Percentiles rank a stretch among this genome's conserved stretches.
Evolutionary conservation across 108 stramenopile genomes (phyloP).

Genomic region (Fistulifera pelliculosa): DNA sequence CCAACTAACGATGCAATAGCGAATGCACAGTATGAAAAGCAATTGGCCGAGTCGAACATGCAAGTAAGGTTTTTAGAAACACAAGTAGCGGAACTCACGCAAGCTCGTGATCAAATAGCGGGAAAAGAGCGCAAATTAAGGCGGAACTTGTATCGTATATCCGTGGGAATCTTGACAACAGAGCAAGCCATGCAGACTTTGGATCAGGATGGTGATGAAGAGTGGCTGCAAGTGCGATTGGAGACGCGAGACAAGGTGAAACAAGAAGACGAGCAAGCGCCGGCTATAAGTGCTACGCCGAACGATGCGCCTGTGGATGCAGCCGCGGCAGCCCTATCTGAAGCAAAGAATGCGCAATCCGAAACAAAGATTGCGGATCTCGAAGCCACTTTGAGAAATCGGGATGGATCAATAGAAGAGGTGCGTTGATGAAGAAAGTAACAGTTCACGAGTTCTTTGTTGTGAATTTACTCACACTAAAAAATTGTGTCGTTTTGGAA

Average conservation of each 20-base stretch:
- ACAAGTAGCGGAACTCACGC: slow-evolving; percentile 44
- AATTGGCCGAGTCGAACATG: too few relatives aligned
- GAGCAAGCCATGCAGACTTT: slow-evolving; percentile 59
- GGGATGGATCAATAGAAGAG: slow-evolving; percentile 64
- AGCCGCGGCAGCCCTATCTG: background rate
- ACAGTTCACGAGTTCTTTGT: background rate
- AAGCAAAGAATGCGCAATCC: slow-evolving; percentile 9
- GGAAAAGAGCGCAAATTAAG: slow-evolving; percentile 63
- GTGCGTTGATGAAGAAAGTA: slow-evolving; percentile 21
- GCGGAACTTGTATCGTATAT: slow-evolving; percentile 71
- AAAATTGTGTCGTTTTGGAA: slow-evolving; percentile 7
- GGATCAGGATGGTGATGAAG: slow-evolving; percentile 36
- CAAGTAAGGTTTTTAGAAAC: too few relatives aligned
- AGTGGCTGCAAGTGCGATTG: slow-evolving; percentile 9
- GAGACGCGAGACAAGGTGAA: slow-evolving; percentile 8
- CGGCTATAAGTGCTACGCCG: background rate
- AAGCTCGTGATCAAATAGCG: slow-evolving; percentile 52
- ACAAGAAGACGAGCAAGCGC: background rate
- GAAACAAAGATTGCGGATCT: slow-evolving; percentile 53
- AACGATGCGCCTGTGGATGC: background rate
- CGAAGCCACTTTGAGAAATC: slow-evolving; percentile 34
- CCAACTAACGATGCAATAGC: too few relatives aligned
- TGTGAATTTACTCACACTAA: background rate
- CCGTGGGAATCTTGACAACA: slow-evolving; percentile 45
- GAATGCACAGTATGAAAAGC: too few relatives aligned